Evolutionary conservation across 225 moss, liverwort and hornwort genomes (phyloP), one percentile per base, ranked within the genome.

Genomic region (Pseudisothecium myosuroides): DNA sequence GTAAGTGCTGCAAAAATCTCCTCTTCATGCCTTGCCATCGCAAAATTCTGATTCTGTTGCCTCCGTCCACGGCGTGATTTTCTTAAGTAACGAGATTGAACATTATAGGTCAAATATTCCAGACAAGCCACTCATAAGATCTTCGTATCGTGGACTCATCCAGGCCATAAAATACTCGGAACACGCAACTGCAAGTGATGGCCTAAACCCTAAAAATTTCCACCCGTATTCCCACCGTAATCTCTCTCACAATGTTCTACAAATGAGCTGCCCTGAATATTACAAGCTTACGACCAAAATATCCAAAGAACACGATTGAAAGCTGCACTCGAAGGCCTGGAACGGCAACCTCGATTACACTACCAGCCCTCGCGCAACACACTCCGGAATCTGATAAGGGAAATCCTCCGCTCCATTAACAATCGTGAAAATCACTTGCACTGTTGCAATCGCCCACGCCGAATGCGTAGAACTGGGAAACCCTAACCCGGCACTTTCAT

Each of bases 1-100:
- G 95, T 93, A 62, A 98, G 95, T 54, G 95, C 94, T 82, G 94
- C 95, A 93, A 91, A 97, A 43, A 97, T 93, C 93, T 98, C 98
- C 84, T 98, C 97, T 86, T 98, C 98, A 86, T 93, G 97, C 90
- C 92, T 94, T 55, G 98, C 93, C 98, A 97, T 97, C 76, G 85
- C 45, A 29, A 62, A 90, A 73, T n/a, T 18, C 52, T 39, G 84
- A 72, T 83, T 45, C 54, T 81, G 67, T 76, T 56, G 77, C 80
- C 84, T 76, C 91, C 74, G 74, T 84, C 80, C 72, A n/a, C 86
- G 58, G 23, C 84, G 71, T 67, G 87, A 49, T 83, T 84, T 76
- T 82, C 45, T 76, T 76, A 58, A 71, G 62, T 50, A 63, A 72
- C 74, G 62, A 87, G 37, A 64, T 50, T 85, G 76, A 69, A 62